Percentiles rank a stretch among this genome's conserved stretches.
Conservation (phyloP, 148 eudicot species). For the Salicornia ramosissima region DNA sequence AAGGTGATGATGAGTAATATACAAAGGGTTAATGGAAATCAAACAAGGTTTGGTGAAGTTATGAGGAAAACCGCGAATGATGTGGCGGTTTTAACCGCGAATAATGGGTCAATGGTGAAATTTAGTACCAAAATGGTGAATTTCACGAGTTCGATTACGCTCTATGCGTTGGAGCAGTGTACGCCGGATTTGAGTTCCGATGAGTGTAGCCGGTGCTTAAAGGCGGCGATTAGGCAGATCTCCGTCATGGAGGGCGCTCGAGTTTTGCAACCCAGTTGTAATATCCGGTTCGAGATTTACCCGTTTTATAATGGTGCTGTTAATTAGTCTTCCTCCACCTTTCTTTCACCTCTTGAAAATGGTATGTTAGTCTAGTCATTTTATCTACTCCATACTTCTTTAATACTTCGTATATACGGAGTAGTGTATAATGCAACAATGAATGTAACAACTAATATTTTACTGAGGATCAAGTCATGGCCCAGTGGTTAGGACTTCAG, state of each 20-base stretch:
- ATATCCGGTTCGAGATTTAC: conserved; percentile 24
- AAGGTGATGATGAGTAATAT: conserved; percentile 19
- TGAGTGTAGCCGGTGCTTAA: conserved; percentile 23
- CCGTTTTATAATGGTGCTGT: conserved; percentile 15
- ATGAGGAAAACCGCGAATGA: background rate
- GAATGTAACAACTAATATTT: no score
- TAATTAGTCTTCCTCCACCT: background rate
- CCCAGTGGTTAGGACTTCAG: no score
- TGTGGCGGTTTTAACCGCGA: background rate
- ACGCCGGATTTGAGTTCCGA: conserved; percentile 15
- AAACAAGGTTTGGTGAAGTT: background rate
- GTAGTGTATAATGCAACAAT: no score
- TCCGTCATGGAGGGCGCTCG: conserved; percentile 14
- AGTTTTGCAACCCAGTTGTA: conserved; percentile 25
- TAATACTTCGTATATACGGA: no score
- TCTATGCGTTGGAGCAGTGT: conserved; percentile 21
- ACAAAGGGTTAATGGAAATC: background rate
- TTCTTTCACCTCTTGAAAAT: background rate
- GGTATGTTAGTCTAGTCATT: background rate
- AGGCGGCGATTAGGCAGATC: background rate
- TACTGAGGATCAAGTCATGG: no score
- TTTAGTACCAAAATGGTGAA: conserved; percentile 5
- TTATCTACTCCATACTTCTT: no score
- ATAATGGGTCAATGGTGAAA: background rate
- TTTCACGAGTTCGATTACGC: background rate